Evolutionary conservation across 805 yeast genomes (phyloP).

Genomic region (Scheffersomyces spartinae): DNA sequence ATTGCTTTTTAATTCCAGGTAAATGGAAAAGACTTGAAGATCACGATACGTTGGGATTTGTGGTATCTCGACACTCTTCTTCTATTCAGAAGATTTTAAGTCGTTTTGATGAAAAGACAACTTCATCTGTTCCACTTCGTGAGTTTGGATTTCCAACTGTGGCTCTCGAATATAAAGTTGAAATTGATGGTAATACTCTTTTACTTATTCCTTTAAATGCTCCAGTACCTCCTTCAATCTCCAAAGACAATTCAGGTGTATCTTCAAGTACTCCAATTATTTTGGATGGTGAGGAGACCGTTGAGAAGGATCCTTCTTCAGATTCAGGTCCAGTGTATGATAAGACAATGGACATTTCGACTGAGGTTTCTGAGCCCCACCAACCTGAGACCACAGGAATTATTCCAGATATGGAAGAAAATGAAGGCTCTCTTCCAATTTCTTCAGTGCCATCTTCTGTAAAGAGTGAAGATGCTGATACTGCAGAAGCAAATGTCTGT

Average conservation of each 20-base stretch:
- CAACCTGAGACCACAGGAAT: too few relatives aligned
- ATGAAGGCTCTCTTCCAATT: too few relatives aligned
- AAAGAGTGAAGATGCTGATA: constrained; percentile 1
- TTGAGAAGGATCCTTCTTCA: too few relatives aligned
- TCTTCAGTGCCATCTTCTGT: too few relatives aligned
- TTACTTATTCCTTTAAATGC: constrained; percentile 8
- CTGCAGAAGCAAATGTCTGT: constrained; percentile 1
- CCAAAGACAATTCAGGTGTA: too few relatives aligned
- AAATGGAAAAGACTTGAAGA: constrained; percentile 7
- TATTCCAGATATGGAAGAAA: too few relatives aligned
- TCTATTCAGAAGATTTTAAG: constrained; percentile 7
- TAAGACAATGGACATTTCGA: too few relatives aligned
- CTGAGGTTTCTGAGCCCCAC: too few relatives aligned
- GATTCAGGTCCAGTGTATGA: too few relatives aligned
- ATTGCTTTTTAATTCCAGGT: constrained; percentile 12
- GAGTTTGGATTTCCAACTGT: constrained; percentile 12
- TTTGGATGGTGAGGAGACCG: too few relatives aligned
- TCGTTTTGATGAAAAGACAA: constrained; percentile 6
- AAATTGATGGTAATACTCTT: constrained; percentile 6
- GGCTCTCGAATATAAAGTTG: constrained; percentile 10
- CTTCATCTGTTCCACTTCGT: constrained; percentile 7
- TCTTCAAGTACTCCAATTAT: too few relatives aligned
- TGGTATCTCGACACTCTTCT: constrained; percentile 19
- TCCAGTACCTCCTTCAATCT: too few relatives aligned
- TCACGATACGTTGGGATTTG: constrained; percentile 24